Conservation (phyloP, 495 filamentous ascomycete genomes). For the Aspergillus hancockii region DNA sequence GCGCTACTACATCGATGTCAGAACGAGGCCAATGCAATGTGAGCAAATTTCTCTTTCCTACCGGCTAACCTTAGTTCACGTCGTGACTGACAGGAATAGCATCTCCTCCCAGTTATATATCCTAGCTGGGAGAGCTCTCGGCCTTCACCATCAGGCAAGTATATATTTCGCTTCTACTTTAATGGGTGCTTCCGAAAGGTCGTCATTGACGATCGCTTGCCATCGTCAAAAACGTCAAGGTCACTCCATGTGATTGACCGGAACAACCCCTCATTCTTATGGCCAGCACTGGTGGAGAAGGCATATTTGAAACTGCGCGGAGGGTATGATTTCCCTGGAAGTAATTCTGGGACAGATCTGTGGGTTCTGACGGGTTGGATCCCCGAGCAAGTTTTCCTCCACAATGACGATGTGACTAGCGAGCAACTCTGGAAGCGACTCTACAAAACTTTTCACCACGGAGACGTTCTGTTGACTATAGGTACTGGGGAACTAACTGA, state of each 20-base stretch:
- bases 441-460: slow-evolving; percentile 68
- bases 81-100: slow-evolving; percentile 46
- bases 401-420: slow-evolving; percentile 75
- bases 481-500: slow-evolving; percentile 80
- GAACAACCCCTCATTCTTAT: slow-evolving; percentile 71
- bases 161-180: slow-evolving; percentile 89
- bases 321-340: slow-evolving; percentile 98
- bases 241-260: slow-evolving; percentile 87
- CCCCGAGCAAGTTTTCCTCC: slow-evolving; percentile 90
- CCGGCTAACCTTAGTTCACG: background rate
- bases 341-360: slow-evolving; percentile 93
- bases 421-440: slow-evolving; percentile 78
- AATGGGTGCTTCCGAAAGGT: slow-evolving; percentile 91
- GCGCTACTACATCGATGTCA: slow-evolving; percentile 69
- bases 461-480: slow-evolving; percentile 84
- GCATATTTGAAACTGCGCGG: slow-evolving; percentile 96
- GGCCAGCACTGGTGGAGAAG: slow-evolving; percentile 95
- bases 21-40: slow-evolving; percentile 63
- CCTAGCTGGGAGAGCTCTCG: slow-evolving; percentile 63
- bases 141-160: slow-evolving; percentile 78
- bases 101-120: slow-evolving; percentile 68
- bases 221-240: slow-evolving; percentile 69
- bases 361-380: slow-evolving; percentile 94
- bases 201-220: slow-evolving; percentile 88
- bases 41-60: slow-evolving; percentile 14